Evolutionary conservation across 305 asterid genomes (phyloP).

Genomic region (Rubia tinctorum): DNA sequence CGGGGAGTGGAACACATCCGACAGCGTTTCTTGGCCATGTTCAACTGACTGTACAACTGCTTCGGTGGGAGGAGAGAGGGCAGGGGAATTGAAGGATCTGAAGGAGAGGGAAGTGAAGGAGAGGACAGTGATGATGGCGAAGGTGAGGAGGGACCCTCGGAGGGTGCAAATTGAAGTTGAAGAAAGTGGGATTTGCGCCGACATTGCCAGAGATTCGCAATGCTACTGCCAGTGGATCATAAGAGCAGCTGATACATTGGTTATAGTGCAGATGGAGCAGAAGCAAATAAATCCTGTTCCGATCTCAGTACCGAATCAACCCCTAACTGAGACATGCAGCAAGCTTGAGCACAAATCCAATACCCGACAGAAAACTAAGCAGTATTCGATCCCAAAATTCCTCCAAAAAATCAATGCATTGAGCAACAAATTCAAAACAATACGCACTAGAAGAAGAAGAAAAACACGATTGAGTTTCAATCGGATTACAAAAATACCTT

Average conservation of each 20-base stretch:
- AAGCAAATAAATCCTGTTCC: background rate
- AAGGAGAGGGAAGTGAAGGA: constrained; percentile 68
- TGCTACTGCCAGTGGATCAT: background rate
- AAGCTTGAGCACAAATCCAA: background rate
- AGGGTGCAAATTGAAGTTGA: constrained; percentile 39
- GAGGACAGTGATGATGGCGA: constrained; percentile 56
- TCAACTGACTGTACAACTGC: constrained; percentile 18
- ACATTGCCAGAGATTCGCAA: constrained; percentile 45
- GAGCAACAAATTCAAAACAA: background rate
- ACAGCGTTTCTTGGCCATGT: constrained; percentile 15
- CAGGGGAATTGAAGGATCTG: constrained; percentile 55
- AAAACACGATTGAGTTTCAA: background rate
- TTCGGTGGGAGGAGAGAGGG: constrained; percentile 29
- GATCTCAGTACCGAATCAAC: background rate
- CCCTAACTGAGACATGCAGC: background rate
- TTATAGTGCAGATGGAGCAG: too few relatives aligned
- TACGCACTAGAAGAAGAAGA: background rate
- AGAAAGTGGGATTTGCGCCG: constrained; percentile 47
- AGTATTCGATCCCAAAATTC: background rate
- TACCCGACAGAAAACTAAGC: background rate
- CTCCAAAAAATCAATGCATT: background rate
- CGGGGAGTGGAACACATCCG: constrained; percentile 65
- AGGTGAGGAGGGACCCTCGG: constrained; percentile 65
- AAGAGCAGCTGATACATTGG: too few relatives aligned
- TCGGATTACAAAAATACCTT: background rate